phyloP scores from a whole-genome alignment of 2,329 filamentous ascomycete species.

The Aschersonia sp. region DNA sequence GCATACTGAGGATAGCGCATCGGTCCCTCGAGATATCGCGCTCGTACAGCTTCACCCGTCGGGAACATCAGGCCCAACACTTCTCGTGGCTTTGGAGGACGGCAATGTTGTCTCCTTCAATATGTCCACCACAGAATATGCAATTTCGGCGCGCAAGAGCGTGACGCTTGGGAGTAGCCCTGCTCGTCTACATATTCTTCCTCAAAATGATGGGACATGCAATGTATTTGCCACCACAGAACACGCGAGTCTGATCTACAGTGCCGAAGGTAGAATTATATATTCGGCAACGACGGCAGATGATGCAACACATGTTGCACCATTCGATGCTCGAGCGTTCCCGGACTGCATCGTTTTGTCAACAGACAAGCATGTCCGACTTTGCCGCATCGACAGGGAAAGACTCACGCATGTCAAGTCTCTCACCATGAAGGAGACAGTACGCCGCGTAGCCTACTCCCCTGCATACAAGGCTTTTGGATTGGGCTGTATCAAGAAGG shows the following conservation, averaged over 20 bases:
- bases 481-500: constrained; percentile 69
- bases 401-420: constrained; percentile 79
- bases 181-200: constrained; percentile 65
- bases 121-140: constrained; percentile 44
- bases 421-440: constrained; percentile 64
- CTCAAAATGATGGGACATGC: constrained; percentile 49
- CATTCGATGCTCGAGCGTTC: constrained; percentile 70
- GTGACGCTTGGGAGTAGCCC: constrained; percentile 77
- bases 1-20: constrained; percentile 48
- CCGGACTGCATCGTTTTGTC: constrained; percentile 71
- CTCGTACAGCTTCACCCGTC: constrained; percentile 64
- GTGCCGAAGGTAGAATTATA: constrained; percentile 70
- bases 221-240: constrained; percentile 91
- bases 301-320: constrained; percentile 65
- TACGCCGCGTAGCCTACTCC: constrained; percentile 78
- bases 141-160: constrained; percentile 60
- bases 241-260: constrained; percentile 86
- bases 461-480: constrained; percentile 67
- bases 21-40: constrained; percentile 69
- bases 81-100: constrained; percentile 85
- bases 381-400: constrained; percentile 70
- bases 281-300: constrained; percentile 92
- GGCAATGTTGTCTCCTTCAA: constrained; percentile 79
- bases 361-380: constrained; percentile 59
- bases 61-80: constrained; percentile 43